Evolutionary conservation across 2,329 filamentous ascomycete species (phyloP).

Genomic region (Cryphonectria radicalis): DNA sequence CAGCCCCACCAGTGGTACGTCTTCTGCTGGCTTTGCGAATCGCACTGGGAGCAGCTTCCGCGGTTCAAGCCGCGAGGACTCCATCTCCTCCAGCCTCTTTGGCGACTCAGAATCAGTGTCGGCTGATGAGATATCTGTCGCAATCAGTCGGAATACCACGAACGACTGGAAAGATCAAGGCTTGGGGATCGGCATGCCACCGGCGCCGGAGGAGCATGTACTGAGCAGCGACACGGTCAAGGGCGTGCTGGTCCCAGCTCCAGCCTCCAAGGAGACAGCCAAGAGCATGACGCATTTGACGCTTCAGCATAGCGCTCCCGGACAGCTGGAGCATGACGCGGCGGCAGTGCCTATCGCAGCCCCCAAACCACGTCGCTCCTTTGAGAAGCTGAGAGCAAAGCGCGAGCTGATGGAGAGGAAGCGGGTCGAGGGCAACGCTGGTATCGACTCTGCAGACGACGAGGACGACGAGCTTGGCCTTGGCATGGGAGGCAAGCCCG

Average conservation of each 20-base stretch:
- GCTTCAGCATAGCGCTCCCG: slow-evolving; percentile 68
- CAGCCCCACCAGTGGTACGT: slow-evolving; percentile 76
- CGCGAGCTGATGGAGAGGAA: slow-evolving; percentile 76
- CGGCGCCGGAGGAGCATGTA: slow-evolving; percentile 55
- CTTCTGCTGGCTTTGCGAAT: slow-evolving; percentile 67
- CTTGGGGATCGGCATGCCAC: slow-evolving; percentile 80
- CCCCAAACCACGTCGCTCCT: slow-evolving; percentile 63
- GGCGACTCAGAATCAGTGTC: slow-evolving; percentile 82
- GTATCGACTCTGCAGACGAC: slow-evolving; percentile 86
- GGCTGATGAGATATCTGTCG: slow-evolving; percentile 77
- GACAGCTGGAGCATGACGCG: slow-evolving; percentile 56
- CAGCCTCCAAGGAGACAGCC: slow-evolving; percentile 46
- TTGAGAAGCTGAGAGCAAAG: slow-evolving; percentile 75
- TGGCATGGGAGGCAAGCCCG: slow-evolving; percentile 42
- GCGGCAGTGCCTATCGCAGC: slow-evolving; percentile 46
- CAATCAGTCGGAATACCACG: slow-evolving; percentile 72
- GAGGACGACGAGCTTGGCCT: slow-evolving; percentile 87
- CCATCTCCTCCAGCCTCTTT: slow-evolving; percentile 84
- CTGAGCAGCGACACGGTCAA: slow-evolving; percentile 43
- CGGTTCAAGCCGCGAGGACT: slow-evolving; percentile 83
- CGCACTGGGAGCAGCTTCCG: slow-evolving; percentile 76
- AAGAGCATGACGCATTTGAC: slow-evolving; percentile 58
- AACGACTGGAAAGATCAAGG: slow-evolving; percentile 82
- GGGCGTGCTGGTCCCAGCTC: slow-evolving; percentile 57
- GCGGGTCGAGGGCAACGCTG: slow-evolving; percentile 63